Conservation (phyloP, 169 alveolate genomes). For the Eimeria acervulina region DNA sequence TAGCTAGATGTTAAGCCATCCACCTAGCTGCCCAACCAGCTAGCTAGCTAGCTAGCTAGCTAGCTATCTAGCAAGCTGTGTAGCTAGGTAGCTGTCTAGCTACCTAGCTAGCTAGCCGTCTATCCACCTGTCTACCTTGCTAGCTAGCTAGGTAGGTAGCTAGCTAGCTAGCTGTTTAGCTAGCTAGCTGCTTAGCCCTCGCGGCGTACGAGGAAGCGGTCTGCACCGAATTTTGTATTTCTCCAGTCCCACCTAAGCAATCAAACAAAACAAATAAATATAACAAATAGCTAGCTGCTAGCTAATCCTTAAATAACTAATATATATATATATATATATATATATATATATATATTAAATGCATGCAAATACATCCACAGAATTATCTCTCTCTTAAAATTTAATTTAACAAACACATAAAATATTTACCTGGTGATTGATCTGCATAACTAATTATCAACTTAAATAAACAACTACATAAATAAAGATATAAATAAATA, state of each 20-base stretch:
- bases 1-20: too few species aligned
- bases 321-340: neutral
- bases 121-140: neutral
- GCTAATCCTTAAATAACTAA: too few species aligned
- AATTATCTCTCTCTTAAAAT: too few species aligned
- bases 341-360: neutral
- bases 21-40: too few species aligned
- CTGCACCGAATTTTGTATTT: slow-evolving; percentile 64
- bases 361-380: too few species aligned
- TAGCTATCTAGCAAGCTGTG: too few species aligned
- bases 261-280: neutral
- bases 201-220: slow-evolving; percentile 59
- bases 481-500: too few species aligned
- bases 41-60: neutral
- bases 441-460: too few species aligned
- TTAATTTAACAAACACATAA: too few species aligned
- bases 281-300: neutral
- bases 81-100: too few species aligned
- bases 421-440: too few species aligned
- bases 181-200: neutral
- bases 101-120: neutral
- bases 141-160: slow-evolving; percentile 1
- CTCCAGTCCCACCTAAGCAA: slow-evolving; percentile 73
- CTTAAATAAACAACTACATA: too few species aligned
- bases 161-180: neutral